Evolutionary conservation across 1,284 basidiomycete species (phyloP), one percentile per base, ranked within the genome.

Genomic region (Ceratobasidium sp.): DNA sequence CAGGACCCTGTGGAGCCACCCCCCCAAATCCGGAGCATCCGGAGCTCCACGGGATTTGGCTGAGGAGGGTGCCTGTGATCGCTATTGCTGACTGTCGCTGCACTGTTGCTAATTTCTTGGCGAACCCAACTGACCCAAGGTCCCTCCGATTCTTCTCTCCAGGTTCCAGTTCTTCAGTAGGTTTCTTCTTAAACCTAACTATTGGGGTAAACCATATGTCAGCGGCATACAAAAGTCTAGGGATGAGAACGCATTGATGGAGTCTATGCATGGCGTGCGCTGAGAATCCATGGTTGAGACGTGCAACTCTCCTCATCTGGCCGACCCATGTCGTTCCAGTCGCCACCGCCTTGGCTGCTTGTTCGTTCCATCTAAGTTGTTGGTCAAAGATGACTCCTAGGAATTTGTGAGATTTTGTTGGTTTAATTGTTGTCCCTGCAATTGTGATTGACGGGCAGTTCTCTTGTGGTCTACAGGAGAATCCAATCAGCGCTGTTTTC

Each of bases 341-440:
- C 14, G 39, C 56, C 0, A 62, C 41, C 14, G 72, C 74, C 22
- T 46, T 46, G 5, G 51, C 49, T 11, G 19, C 51, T 16, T 77
- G 76, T 46, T 71, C n/a, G 6, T 51, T 48, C 66, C 73, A 77
- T 16, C 62, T 61, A 1, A 77, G 74, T 37, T 74, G 59, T 22
- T 59, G n/a, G 24, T 77, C 76, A n/a, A 77, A 39, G 13, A 59
- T 53, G 7, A 77, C 74, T 6, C 76, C 76, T n/a, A 76, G 49
- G 39, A 58, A 75, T n/a, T 63, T 76, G 64, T 61, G 66, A 9
- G 66, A 63, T 7, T 5, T 4, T 6, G 56, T 4, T 9, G 59
- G 58, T 22, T 37, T 14, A 27, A 77, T 76, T 5, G 8, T 9
- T 0, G 29, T 29, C 0, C 64, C 74, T 0, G 29, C 72, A 14